A percentile compares a stretch with the other conserved stretches of the same genome.
Conservation (phyloP, 202 grass and related monocot species). For the Setaria italica region DNA sequence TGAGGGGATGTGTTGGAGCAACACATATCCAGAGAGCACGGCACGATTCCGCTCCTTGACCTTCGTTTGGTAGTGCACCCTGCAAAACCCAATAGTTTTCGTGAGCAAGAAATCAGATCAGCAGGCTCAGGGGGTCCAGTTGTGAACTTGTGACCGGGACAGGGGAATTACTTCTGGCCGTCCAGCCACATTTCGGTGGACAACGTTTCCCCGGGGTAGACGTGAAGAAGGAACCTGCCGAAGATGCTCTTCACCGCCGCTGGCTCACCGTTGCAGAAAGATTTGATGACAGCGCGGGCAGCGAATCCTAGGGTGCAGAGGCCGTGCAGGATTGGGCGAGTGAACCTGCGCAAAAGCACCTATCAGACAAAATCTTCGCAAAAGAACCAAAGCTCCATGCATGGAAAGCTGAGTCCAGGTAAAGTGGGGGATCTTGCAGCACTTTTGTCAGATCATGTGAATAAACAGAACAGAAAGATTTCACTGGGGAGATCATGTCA, state of each 20-base stretch:
- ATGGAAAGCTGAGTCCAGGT: constrained; percentile 34
- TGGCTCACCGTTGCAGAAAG: constrained; percentile 76
- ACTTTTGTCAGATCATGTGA: constrained; percentile 38
- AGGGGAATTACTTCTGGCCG: constrained; percentile 66
- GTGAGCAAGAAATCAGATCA: background rate
- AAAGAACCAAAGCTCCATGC: constrained; percentile 27
- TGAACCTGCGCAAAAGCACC: constrained; percentile 59
- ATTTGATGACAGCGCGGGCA: constrained; percentile 74
- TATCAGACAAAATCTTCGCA: constrained; percentile 33
- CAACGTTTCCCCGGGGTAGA: constrained; percentile 79
- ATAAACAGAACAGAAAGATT: background rate
- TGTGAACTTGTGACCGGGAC: background rate
- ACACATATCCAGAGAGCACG: constrained; percentile 79
- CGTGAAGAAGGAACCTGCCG: constrained; percentile 81
- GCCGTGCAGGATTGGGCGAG: constrained; percentile 82
- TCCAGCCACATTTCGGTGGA: constrained; percentile 91
- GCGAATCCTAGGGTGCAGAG: constrained; percentile 82
- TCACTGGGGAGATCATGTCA: background rate
- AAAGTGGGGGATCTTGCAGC: constrained; percentile 15
- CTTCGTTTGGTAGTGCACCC: constrained; percentile 79
- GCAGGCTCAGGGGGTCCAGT: background rate
- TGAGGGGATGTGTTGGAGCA: constrained; percentile 75
- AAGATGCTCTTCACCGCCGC: constrained; percentile 68
- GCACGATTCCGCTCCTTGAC: constrained; percentile 77
- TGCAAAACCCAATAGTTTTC: constrained; percentile 46